Conservation (phyloP, 441 rosid species). For the Cnidoscolus chayamansa region DNA sequence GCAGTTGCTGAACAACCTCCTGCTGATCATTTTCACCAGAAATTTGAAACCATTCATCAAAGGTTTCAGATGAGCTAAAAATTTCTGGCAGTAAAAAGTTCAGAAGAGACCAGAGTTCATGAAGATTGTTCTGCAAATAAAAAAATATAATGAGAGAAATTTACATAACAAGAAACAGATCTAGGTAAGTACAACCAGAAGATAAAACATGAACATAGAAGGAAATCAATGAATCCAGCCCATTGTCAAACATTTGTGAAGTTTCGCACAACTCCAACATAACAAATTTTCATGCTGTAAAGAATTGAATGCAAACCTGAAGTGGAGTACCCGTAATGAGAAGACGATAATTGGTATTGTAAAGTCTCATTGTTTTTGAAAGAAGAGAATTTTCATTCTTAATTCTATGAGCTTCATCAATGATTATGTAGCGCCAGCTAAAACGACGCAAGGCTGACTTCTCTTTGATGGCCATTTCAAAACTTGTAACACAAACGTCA, state of each 20-base stretch:
- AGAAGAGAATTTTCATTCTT: slow-evolving; percentile 97
- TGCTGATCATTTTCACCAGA: slow-evolving; percentile 99
- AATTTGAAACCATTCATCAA: slow-evolving; percentile 99
- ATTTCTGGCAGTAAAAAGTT: slow-evolving; percentile 94
- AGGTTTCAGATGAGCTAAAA: slow-evolving; percentile 98
- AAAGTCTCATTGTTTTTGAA: slow-evolving; percentile 96
- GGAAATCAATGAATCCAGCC: not conserved
- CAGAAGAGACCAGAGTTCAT: slow-evolving; percentile 97
- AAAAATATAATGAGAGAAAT: slow-evolving; percentile 18
- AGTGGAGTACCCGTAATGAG: slow-evolving; percentile 98
- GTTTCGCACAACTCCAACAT: not conserved
- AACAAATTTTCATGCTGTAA: not conserved
- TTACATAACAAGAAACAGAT: not conserved
- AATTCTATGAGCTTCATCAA: slow-evolving; percentile 98
- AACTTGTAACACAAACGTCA: slow-evolving; percentile 97
- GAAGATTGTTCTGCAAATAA: slow-evolving; percentile 86
- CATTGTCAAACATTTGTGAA: not conserved
- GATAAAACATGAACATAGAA: not conserved
- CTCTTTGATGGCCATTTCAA: slow-evolving; percentile 99
- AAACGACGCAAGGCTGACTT: slow-evolving; percentile 85
- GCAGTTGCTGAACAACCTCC: slow-evolving; percentile 98
- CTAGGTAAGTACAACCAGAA: not conserved
- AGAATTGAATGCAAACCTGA: slow-evolving; percentile 56
- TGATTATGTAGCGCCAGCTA: slow-evolving; percentile 97
- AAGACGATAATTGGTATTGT: slow-evolving; percentile 89